Conservation (phyloP, 2,329 filamentous ascomycete species). For the Rosellinia necatrix region DNA sequence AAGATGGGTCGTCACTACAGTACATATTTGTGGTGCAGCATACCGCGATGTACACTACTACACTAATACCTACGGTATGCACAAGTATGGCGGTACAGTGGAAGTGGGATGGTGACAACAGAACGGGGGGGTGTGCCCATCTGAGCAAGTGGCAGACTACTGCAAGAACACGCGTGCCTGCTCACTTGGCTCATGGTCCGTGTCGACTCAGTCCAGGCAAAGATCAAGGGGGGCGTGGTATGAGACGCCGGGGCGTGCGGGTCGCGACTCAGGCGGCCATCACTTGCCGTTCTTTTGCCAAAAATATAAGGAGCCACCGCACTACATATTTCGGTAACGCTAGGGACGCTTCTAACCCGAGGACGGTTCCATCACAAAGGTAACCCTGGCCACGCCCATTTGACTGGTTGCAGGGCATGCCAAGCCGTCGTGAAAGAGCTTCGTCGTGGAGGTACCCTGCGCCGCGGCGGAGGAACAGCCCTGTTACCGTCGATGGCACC, state of each 20-base stretch:
- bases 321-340: slow-evolving; percentile 38
- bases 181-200: background rate
- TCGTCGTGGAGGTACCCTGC: background rate
- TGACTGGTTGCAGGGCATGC: slow-evolving; percentile 34
- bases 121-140: slow-evolving; percentile 12
- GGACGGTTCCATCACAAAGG: slow-evolving; percentile 42
- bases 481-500: background rate
- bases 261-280: slow-evolving; percentile 22
- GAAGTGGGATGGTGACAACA: slow-evolving; percentile 1
- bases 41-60: background rate
- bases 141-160: too few species aligned
- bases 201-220: slow-evolving; percentile 7
- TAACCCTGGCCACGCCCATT: slow-evolving; percentile 35
- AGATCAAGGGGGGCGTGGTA: slow-evolving; percentile 19
- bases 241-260: slow-evolving; percentile 15
- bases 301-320: slow-evolving; percentile 33
- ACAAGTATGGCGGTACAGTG: background rate
- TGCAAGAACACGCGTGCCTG: background rate
- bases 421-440: slow-evolving; percentile 22
- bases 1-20: background rate
- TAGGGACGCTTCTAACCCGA: slow-evolving; percentile 38
- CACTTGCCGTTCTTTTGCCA: slow-evolving; percentile 29
- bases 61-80: too few species aligned
- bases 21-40: background rate
- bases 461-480: background rate